Base-by-base conservation (phyloP, 371 early-diverging fungal genomes). In the Rhizopus sp. region DNA sequence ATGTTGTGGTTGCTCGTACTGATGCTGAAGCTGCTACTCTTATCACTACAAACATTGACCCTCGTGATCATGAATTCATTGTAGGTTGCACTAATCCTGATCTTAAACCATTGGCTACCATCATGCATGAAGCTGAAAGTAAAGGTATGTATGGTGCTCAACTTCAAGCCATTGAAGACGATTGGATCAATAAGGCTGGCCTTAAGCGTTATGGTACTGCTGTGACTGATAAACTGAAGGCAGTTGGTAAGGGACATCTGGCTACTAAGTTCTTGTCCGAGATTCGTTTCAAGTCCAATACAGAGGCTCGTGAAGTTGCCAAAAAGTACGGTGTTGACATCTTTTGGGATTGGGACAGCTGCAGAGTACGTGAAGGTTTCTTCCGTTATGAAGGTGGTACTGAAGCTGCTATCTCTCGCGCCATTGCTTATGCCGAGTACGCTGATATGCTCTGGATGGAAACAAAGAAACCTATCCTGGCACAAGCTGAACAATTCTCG, bases 361-460 rank as follows among this genome's bases (percentile, higher is more conserved):
- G 94, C 53, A 86, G 97, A 60, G 88, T 92, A 35, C 93, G 96
- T 70, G 98, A 98, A 79, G 98, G 98, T 30, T 94, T 86, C 83
- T 97, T 92, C 85, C 91, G 97, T 59, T 93, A 94, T 84, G 88
- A 91, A 66, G 97, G 96, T 67, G 96, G 96, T 59, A 97, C 96
- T 45, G 86, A 90, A 47, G 91, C 91, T 53, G 93, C 93, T 76
- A 90, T 90, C 62, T 84, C 86, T 72, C 92, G 98, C 68, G 90
- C 93, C 50, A 79, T 90, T 53, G 93, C 94, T 50, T 98, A 89
- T 67, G 88, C 95, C 55, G 90, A 89, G 8, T 97, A 96, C 82
- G 86, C 92, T 64, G 99, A 98, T 78, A 80, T 97, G 66, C 72
- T 97, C 39, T 98, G 97, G 99, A 97, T 97, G 97, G 97, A 98